Evolutionary conservation across 768 basidiomycete genomes (phyloP).

Genomic region (Kwoniella sp.): DNA sequence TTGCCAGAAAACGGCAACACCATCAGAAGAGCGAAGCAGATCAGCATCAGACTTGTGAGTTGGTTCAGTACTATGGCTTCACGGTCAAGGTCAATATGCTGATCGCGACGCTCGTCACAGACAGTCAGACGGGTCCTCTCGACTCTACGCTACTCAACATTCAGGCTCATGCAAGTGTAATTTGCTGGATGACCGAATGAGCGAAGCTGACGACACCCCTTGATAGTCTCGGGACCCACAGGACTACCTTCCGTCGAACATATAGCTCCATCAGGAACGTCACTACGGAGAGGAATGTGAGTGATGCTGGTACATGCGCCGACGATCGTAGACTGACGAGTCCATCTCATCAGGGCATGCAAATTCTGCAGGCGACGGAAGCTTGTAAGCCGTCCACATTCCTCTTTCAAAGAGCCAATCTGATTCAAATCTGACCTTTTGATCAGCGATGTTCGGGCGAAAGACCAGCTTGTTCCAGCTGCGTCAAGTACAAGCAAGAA

Average conservation of each 20-base stretch:
- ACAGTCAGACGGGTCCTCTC: not conserved
- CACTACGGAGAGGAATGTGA: conserved; percentile 36
- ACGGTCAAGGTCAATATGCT: no score
- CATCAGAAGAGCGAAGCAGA: not conserved
- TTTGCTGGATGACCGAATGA: not conserved
- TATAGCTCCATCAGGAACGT: conserved; percentile 23
- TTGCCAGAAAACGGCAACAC: not conserved
- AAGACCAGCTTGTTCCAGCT: conserved; percentile 38
- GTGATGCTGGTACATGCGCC: not conserved
- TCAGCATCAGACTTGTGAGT: conserved; percentile 1
- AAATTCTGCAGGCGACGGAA: conserved; percentile 46
- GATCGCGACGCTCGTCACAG: not conserved
- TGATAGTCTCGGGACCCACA: conserved; percentile 9
- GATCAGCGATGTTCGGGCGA: conserved; percentile 43
- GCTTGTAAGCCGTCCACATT: conserved; percentile 24
- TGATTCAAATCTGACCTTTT: not conserved
- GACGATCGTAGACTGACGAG: not conserved
- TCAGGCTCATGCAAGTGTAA: not conserved
- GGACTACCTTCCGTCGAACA: conserved; percentile 13
- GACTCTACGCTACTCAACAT: not conserved
- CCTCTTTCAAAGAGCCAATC: not conserved
- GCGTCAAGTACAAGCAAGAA: conserved; percentile 39
- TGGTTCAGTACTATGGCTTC: no score
- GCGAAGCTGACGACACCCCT: not conserved
- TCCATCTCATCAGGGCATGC: conserved; percentile 37